These are phyloP conservation scores for Rhytidhysteron rufulum DNA, from an alignment of 2,329 filamentous ascomycete genomes.

Conservation along the genomic window DNA sequence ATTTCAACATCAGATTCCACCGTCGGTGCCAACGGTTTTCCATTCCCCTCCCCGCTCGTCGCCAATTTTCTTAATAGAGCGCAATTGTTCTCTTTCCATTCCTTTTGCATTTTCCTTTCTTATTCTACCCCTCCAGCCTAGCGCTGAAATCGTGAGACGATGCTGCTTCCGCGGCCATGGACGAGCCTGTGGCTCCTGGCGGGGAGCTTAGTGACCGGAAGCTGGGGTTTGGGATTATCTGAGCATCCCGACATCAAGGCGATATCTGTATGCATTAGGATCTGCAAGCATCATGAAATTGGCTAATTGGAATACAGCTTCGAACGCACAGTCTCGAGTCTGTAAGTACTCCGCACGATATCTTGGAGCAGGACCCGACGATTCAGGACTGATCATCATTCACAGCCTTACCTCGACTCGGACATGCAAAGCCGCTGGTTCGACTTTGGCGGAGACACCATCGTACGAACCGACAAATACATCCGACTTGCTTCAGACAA, in stretches of 20 bases:
- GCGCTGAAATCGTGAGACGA: no score
- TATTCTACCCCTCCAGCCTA: no score
- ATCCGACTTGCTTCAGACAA: conserved; percentile 88
- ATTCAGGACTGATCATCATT: conserved; percentile 4
- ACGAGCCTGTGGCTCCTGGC: conserved; percentile 35
- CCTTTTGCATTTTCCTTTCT: not conserved
- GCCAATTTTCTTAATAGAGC: not conserved
- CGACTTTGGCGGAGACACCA: conserved; percentile 94
- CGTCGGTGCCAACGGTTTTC: conserved; percentile 1
- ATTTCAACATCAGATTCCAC: not conserved
- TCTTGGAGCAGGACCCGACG: not conserved
- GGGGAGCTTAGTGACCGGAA: conserved; percentile 26
- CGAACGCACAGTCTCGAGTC: conserved; percentile 80
- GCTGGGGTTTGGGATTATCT: conserved; percentile 24
- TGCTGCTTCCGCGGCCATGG: conserved; percentile 34
- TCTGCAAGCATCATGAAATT: not conserved
- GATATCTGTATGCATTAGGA: conserved; percentile 55
- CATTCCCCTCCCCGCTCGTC: conserved; percentile 2
- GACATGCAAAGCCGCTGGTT: conserved; percentile 99
- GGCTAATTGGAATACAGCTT: conserved; percentile 53
- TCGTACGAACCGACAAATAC: conserved; percentile 75
- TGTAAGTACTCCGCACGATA: conserved; percentile 51
- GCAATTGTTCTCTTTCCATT: not conserved
- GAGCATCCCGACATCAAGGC: conserved; percentile 55
- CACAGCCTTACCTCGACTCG: conserved; percentile 89